phyloP scores from a whole-genome alignment of 306 rosid genomes.

The Biancaea sappan region DNA sequence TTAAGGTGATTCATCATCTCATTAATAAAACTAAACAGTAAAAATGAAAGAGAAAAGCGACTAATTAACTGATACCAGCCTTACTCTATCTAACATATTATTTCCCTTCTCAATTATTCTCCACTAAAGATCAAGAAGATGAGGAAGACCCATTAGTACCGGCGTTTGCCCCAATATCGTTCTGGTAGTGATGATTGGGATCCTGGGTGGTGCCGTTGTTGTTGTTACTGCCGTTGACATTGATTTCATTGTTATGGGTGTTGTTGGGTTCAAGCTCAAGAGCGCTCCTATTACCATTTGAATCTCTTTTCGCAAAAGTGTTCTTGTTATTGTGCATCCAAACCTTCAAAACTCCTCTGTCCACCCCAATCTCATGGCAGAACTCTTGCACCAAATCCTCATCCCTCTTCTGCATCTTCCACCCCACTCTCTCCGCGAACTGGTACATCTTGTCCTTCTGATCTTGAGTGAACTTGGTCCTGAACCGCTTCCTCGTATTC shows the following conservation, averaged over 20 bases:
- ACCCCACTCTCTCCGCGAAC: slow-evolving; percentile 63
- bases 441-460: slow-evolving; percentile 70
- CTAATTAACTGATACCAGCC: slow-evolving; percentile 31
- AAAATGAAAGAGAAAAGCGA: slow-evolving; percentile 23
- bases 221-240: background rate
- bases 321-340: slow-evolving; percentile 85
- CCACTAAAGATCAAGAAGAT: slow-evolving; percentile 50
- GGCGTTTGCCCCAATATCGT: slow-evolving; percentile 32
- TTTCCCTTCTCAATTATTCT: slow-evolving; percentile 19
- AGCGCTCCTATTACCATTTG: background rate
- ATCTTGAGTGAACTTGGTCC: slow-evolving; percentile 63
- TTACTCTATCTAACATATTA: slow-evolving; percentile 43
- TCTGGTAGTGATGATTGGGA: slow-evolving; percentile 34
- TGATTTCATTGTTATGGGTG: slow-evolving; percentile 18
- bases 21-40: slow-evolving; percentile 44
- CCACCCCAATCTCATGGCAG: slow-evolving; percentile 55
- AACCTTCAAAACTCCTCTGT: slow-evolving; percentile 62
- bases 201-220: slow-evolving; percentile 21
- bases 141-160: slow-evolving; percentile 70
- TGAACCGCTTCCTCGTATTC: slow-evolving; percentile 48
- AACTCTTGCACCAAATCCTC: slow-evolving; percentile 55
- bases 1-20: slow-evolving; percentile 44
- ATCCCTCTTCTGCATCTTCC: slow-evolving; percentile 78
- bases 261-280: slow-evolving; percentile 31
- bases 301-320: slow-evolving; percentile 47